A percentile compares a stretch with the other conserved stretches of the same genome.
Conservation (phyloP, 768 basidiomycete species). For the Agrocybe praecox region DNA sequence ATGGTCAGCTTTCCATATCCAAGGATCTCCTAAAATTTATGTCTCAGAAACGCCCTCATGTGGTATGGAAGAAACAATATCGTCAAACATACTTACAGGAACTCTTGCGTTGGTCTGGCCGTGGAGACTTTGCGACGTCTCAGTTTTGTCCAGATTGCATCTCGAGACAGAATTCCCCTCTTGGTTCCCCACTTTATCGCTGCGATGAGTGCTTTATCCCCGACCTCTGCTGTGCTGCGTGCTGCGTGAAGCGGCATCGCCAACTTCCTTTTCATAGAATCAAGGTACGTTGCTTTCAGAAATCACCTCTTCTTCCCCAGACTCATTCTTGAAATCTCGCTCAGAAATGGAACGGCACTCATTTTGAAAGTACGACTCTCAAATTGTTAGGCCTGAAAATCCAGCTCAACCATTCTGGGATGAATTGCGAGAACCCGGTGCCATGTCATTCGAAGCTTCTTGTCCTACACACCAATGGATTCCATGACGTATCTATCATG, state of each 20-base stretch:
- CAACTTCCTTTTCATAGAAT: background rate
- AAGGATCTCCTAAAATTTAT: no score
- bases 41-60: constrained; percentile 2
- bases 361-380: background rate
- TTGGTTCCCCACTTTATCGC: background rate
- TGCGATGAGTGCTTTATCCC: background rate
- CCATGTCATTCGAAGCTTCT: constrained; percentile 2
- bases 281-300: background rate
- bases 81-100: background rate
- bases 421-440: background rate
- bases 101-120: background rate
- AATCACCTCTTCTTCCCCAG: no score
- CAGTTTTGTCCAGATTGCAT: background rate
- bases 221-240: background rate
- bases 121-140: background rate
- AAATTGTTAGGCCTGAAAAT: background rate
- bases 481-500: background rate
- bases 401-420: constrained; percentile 4
- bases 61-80: background rate
- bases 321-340: no score
- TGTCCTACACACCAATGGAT: constrained; percentile 5
- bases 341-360: background rate
- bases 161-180: background rate
- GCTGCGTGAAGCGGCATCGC: background rate
- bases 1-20: no score